Evolutionary conservation across 1,284 basidiomycete genomes (phyloP), one percentile per base, ranked within the genome.

Genomic region (Heterobasidion irregulare): DNA sequence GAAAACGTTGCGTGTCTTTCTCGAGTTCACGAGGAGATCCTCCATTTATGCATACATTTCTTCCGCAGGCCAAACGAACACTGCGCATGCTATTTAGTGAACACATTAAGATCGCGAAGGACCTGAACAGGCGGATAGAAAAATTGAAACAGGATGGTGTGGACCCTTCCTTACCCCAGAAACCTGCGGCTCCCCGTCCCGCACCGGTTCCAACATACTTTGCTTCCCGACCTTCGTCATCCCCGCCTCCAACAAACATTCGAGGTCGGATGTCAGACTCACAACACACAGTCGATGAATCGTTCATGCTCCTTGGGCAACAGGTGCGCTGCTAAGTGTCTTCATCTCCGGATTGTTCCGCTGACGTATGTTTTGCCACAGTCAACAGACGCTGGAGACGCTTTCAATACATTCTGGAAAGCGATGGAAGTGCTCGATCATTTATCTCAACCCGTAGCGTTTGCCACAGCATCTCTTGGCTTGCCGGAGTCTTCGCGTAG

Each of bases 401-500:
- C 86, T 5, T 92, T 92, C 72, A 89, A 90, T 65, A 80, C 89
- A 60, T 92, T 91, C 63, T 92, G 89, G 89, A 83, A 79, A 63
- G 87, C 86, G 43, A 86, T 91, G 68, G 88, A 85, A 47, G 84
- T 89, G 79, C 68, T 91, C 49, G 87, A 91, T 62, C 84, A 89
- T 63, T 75, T 92, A 16, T 86, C 86, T 6, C 87, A 89, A 62
- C 89, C 89, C 2, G 86, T 92, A 19, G 89, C 89, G n/a, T 92
- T 92, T 64, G 82, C 89, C 7, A 89, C 86, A 2, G 83, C 84
- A 15, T 88, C 89, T 13, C 75, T 92, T 45, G 80, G 78, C 41
- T 72, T 68, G 7, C 59, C 74, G 16, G 72, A 72, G 62, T 57
- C 46, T 61, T 63, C 47, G 61, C 67, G 58, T 60, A 65, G 63